Evolutionary conservation across 2,329 filamentous ascomycete species (phyloP).

Genomic region (Verticillium nonalfalfae): DNA sequence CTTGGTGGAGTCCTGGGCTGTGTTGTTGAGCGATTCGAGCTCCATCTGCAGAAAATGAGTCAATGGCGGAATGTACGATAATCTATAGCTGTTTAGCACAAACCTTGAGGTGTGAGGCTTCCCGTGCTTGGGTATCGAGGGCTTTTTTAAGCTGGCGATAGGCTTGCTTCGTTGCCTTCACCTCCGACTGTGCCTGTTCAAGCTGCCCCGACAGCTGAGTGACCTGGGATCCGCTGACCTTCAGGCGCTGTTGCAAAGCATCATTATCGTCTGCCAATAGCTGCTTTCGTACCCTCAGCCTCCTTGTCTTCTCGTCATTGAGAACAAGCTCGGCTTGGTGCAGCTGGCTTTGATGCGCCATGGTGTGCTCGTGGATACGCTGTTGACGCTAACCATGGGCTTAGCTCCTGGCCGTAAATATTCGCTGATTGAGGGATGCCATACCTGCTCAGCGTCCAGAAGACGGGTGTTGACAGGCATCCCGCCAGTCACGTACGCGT

Average conservation of each 20-base stretch:
- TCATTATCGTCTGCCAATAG: constrained; percentile 72
- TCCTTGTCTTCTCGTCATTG: constrained; percentile 69
- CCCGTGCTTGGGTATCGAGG: constrained; percentile 40
- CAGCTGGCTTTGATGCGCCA: constrained; percentile 60
- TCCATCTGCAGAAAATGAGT: constrained; percentile 49
- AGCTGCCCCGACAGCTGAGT: constrained; percentile 35
- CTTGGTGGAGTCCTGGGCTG: constrained; percentile 64
- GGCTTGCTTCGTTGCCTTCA: constrained; percentile 35
- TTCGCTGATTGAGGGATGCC: not conserved
- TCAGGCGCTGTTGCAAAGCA: constrained; percentile 57
- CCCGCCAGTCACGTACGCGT: not conserved
- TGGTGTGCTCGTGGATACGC: constrained; percentile 53
- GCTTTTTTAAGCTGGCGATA: constrained; percentile 38
- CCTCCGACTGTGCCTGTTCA: constrained; percentile 31
- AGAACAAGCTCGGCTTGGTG: constrained; percentile 61
- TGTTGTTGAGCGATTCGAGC: constrained; percentile 59
- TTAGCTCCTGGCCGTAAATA: not conserved
- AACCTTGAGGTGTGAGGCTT: constrained; percentile 43
- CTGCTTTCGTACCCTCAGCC: constrained; percentile 61
- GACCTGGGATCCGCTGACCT: constrained; percentile 53
- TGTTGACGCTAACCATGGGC: constrained; percentile 31
- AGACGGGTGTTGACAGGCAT: not conserved
- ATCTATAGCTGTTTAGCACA: not conserved
- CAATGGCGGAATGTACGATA: not conserved
- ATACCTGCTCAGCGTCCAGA: constrained; percentile 8